These are phyloP conservation scores for Pythium angustatum DNA, from an alignment of 352 stramenopile genomes.

Conservation along the genomic window DNA sequence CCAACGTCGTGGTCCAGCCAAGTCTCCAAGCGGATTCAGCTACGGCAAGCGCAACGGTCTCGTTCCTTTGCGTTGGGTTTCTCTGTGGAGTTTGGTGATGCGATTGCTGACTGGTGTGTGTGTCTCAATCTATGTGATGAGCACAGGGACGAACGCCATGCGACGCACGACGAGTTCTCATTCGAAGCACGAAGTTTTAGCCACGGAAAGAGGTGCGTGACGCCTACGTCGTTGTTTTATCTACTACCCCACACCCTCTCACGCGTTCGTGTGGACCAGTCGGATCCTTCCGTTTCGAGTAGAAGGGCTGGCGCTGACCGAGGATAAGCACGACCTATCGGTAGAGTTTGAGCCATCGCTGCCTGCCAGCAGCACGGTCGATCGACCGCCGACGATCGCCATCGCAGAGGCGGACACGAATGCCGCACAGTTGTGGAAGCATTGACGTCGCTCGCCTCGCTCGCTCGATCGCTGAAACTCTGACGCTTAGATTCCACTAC, in stretches of 20 bases:
- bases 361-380: too few species aligned
- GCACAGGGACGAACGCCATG: not conserved
- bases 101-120: too few species aligned
- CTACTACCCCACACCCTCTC: too few species aligned
- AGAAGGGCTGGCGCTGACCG: constrained; percentile 8
- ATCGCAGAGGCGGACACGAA: constrained; percentile 21
- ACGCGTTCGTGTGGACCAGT: not conserved
- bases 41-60: constrained; percentile 26
- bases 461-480: too few species aligned
- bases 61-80: not conserved
- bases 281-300: not conserved
- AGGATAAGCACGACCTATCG: not conserved
- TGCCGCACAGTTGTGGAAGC: constrained; percentile 28
- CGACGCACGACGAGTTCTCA: not conserved
- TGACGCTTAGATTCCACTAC: too few species aligned
- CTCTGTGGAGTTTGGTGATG: too few species aligned
- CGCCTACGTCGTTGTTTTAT: not conserved
- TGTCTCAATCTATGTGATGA: too few species aligned
- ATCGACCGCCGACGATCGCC: not conserved
- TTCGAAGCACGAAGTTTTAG: constrained; percentile 57
- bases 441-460: too few species aligned
- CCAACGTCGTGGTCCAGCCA: constrained; percentile 65
- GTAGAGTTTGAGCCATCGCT: not conserved
- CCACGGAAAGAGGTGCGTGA: constrained; percentile 45
- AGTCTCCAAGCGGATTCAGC: constrained; percentile 63